These are phyloP conservation scores for Puccinia triticina DNA, from an alignment of 1,284 basidiomycete species.

Conservation along the genomic window DNA sequence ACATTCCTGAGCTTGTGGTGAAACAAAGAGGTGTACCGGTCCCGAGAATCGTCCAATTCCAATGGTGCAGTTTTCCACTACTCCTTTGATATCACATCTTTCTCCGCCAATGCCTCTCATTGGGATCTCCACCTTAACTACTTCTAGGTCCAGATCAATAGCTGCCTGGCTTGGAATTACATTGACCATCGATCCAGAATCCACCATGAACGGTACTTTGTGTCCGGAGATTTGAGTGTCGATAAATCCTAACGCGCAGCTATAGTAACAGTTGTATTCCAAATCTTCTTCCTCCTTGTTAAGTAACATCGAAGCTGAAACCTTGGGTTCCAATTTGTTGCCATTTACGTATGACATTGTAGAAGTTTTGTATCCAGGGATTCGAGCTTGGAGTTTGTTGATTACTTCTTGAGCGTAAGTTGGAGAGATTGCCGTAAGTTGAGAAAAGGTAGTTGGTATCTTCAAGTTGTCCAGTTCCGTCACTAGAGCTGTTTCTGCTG, in stretches of 20 bases:
- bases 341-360: too few relatives aligned
- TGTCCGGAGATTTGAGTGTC: too few relatives aligned
- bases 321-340: too few relatives aligned
- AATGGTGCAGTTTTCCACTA: conserved; percentile 2
- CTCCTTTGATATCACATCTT: background rate
- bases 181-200: too few relatives aligned
- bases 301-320: too few relatives aligned
- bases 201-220: too few relatives aligned
- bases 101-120: conserved; percentile 2
- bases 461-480: conserved; percentile 2
- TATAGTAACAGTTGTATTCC: too few relatives aligned
- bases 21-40: too few relatives aligned
- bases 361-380: background rate
- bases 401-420: background rate
- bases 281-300: too few relatives aligned
- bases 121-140: background rate
- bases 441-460: conserved; percentile 15
- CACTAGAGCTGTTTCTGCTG: background rate
- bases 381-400: background rate
- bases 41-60: background rate
- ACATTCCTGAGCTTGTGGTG: too few relatives aligned
- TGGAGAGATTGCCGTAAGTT: background rate
- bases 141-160: background rate
- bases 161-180: background rate
- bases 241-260: too few relatives aligned